Evolutionary conservation across 2,329 filamentous ascomycete genomes (phyloP).

Genomic region (Trichoderma atrobrunneum): DNA sequence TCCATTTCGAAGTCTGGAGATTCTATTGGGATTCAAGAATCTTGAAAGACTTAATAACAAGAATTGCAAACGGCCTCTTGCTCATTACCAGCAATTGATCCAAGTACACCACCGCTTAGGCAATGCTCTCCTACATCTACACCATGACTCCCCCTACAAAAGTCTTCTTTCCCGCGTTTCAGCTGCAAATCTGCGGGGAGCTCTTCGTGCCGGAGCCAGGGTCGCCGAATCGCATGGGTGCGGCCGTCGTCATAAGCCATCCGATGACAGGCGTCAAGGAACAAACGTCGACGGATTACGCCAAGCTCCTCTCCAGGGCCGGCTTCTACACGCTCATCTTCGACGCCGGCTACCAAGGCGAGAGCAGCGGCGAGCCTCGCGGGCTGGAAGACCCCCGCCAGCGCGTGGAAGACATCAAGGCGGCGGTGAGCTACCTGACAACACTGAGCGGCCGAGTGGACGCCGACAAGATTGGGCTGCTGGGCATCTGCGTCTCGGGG

Average conservation of each 20-base stretch:
- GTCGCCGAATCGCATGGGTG: neutral
- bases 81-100: neutral
- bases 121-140: slow-evolving; percentile 1
- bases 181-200: slow-evolving; percentile 13
- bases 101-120: neutral
- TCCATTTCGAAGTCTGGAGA: neutral
- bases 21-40: neutral
- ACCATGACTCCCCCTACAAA: slow-evolving; percentile 1
- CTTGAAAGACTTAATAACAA: neutral
- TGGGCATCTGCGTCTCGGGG: slow-evolving; percentile 40
- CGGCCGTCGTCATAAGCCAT: slow-evolving; percentile 31
- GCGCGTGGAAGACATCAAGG: slow-evolving; percentile 36
- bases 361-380: slow-evolving; percentile 35
- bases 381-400: slow-evolving; percentile 38
- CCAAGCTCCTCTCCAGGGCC: slow-evolving; percentile 28
- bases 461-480: slow-evolving; percentile 34
- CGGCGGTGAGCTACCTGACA: slow-evolving; percentile 36
- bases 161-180: slow-evolving; percentile 11
- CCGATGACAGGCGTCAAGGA: slow-evolving; percentile 38
- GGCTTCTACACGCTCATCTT: slow-evolving; percentile 37
- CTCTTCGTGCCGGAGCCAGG: slow-evolving; percentile 12
- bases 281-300: slow-evolving; percentile 36
- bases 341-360: slow-evolving; percentile 40
- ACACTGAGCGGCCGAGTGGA: slow-evolving; percentile 30
- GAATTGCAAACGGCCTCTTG: neutral